phyloP scores from a whole-genome alignment of 73 alveolate species.

The Tetrahymena malaccensis region DNA sequence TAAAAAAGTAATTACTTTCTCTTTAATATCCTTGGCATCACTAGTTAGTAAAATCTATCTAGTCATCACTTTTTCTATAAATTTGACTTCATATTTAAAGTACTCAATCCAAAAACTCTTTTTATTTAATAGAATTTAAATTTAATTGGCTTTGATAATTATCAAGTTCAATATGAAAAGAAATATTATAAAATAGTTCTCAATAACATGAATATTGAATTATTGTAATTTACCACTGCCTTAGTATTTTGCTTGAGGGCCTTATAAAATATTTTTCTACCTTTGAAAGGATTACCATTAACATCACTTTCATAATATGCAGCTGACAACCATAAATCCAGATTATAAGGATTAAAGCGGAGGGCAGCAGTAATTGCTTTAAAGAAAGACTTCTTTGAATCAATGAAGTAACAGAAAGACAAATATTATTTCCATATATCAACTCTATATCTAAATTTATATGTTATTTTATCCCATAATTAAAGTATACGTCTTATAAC shows the following conservation, averaged over 20 bases:
- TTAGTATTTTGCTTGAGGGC: neutral
- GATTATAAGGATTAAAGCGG: constrained; percentile 21
- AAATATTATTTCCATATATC: constrained; percentile 39
- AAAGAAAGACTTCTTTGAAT: constrained; percentile 30
- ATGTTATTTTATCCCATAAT: constrained; percentile 39
- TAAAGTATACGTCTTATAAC: constrained; percentile 26
- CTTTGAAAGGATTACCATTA: constrained; percentile 31
- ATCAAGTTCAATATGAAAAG: no score
- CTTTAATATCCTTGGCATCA: neutral
- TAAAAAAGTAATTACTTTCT: neutral
- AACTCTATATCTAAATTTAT: constrained; percentile 25
- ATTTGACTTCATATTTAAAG: neutral
- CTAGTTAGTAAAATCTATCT: neutral
- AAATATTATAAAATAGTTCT: neutral
- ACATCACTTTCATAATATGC: constrained; percentile 30
- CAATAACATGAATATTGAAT: neutral
- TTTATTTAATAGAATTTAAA: neutral
- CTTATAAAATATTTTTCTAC: constrained; percentile 26
- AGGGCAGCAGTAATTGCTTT: constrained; percentile 35
- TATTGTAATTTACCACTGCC: neutral
- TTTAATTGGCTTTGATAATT: no score
- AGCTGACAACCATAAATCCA: constrained; percentile 29
- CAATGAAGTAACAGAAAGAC: constrained; percentile 21
- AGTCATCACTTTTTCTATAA: neutral
- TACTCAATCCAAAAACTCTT: neutral